Evolutionary conservation across 2,329 filamentous ascomycete species (phyloP), one percentile per base, ranked within the genome.

Genomic region (Alternaria rosae): DNA sequence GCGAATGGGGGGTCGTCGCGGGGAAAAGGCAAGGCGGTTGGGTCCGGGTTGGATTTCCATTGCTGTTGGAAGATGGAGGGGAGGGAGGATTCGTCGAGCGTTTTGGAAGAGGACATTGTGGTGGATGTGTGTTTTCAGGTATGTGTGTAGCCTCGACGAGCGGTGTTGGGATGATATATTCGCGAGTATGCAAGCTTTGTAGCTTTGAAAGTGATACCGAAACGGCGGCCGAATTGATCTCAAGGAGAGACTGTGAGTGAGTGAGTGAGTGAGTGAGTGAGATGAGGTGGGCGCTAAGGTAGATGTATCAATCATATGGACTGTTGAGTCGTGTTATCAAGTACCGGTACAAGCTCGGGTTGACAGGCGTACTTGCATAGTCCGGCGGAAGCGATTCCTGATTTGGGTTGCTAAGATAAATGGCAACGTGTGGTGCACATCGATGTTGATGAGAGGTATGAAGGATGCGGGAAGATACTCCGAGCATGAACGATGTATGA

Each of bases 1-100:
- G 69, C 59, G 59, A 79, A 79, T n/a, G 77, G 76, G 3, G 76
- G 77, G 52, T 71, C 70, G 47, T 75, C 69, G 48, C 70, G 70
- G 1, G 73, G 72, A 57, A 79, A 79, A n/a, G 76, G 75, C 21
- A 79, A 69, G 15, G 75, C 73, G 8, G 69, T 71, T 4, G 76
- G 72, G 59, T 79, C 74, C 8, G 73, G 70, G 42, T 77, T 74
- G 43, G 64, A 43, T 38, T 64, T 69, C 75, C 75, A 78, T 41
- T 58, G 67, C 10, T 65, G 52, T 59, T 76, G 76, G 63, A 78
- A 78, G 41, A 68, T 61, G 12, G 69, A 60, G 4, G 76, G 76
- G 21, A 72, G 70, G 7, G 75, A 77, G 28, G 68, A 64, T 44
- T 58, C 25, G 65, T 77, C 75, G 21, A 69, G n/a, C n/a, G n/a